Percentiles rank a stretch among this genome's conserved stretches.
Evolutionary conservation across 2,329 filamentous ascomycete genomes (phyloP).

Genomic region (Botrytis pseudocinerea): DNA sequence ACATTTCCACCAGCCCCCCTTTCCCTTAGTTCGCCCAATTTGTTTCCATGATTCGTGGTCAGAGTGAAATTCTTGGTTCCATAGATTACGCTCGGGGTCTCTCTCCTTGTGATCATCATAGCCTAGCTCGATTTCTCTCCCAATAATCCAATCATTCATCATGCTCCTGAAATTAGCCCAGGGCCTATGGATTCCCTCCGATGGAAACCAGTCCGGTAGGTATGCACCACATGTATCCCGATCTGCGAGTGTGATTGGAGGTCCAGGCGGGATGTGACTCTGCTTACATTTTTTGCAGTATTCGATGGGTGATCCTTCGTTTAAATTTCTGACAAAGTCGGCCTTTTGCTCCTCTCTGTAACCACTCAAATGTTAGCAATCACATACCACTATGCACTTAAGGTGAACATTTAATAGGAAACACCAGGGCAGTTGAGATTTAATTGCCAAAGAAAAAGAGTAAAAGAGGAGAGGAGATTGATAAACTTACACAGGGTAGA

Average conservation of each 20-base stretch:
- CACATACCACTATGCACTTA: background rate
- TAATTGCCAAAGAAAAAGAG: background rate
- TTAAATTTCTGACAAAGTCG: conserved; percentile 24
- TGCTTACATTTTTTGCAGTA: conserved; percentile 35
- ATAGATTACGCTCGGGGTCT: conserved; percentile 21
- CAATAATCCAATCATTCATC: conserved; percentile 28
- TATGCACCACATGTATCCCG: conserved; percentile 35
- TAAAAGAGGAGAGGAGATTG: background rate
- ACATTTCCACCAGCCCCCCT: conserved; percentile 39
- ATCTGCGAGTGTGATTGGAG: conserved; percentile 30
- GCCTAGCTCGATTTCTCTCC: conserved; percentile 28
- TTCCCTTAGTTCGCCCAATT: conserved; percentile 22
- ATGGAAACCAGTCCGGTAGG: conserved; percentile 39
- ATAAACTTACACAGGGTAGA: conserved; percentile 4
- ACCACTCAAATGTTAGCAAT: background rate
- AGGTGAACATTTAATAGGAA: background rate
- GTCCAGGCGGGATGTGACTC: conserved; percentile 35
- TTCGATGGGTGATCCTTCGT: conserved; percentile 25
- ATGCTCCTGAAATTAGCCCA: conserved; percentile 30
- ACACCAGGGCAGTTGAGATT: background rate
- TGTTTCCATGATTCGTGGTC: conserved; percentile 31
- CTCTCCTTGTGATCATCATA: conserved; percentile 16
- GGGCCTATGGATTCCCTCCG: conserved; percentile 26
- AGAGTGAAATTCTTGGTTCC: conserved; percentile 36
- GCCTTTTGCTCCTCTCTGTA: conserved; percentile 17